These are phyloP conservation scores for Saccharum spontaneum DNA, from an alignment of 176 grass and related monocot species.

Conservation along the genomic window DNA sequence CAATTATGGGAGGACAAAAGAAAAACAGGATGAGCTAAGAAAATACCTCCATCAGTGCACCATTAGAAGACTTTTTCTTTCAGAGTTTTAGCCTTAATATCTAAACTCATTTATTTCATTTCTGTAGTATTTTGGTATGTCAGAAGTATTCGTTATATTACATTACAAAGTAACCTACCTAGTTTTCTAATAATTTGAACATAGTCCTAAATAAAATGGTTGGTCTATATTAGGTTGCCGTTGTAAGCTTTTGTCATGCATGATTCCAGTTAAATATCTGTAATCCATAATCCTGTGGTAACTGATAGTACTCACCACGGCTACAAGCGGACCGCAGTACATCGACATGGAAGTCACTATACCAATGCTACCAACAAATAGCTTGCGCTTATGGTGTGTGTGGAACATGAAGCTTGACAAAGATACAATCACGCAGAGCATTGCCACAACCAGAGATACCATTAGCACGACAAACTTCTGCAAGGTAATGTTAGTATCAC, in stretches of 20 bases:
- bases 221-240: neutral
- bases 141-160: neutral
- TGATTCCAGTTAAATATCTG: neutral
- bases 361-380: slow-evolving; percentile 64
- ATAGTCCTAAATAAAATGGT: neutral
- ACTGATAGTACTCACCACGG: slow-evolving; percentile 47
- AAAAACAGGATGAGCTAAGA: neutral
- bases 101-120: neutral
- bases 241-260: slow-evolving; percentile 2
- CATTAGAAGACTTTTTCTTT: neutral
- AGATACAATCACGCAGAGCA: slow-evolving; percentile 45
- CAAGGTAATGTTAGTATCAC: slow-evolving; percentile 17
- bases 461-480: slow-evolving; percentile 58
- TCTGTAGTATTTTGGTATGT: neutral
- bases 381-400: slow-evolving; percentile 50
- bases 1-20: neutral
- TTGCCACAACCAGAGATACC: slow-evolving; percentile 29
- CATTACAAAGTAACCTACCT: neutral
- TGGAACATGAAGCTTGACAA: slow-evolving; percentile 51
- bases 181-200: neutral
- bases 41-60: neutral
- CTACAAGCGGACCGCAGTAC: slow-evolving; percentile 65
- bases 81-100: neutral
- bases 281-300: neutral
- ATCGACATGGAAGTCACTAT: slow-evolving; percentile 64